Base-by-base conservation (phyloP, 75 land plant species). In the Adiantum capillusveneris region DNA sequence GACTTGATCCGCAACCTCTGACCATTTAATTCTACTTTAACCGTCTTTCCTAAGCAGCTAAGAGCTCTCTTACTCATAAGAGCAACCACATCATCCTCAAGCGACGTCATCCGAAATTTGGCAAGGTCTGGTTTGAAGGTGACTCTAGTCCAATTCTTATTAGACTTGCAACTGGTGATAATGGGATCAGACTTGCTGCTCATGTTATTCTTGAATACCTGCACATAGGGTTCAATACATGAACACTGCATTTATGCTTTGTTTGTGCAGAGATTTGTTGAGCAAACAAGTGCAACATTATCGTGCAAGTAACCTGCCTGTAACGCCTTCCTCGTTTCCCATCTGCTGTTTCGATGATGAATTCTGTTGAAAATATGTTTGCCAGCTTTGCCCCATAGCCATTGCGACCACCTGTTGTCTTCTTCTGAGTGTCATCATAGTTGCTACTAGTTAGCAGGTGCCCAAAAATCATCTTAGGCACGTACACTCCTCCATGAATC, bases 351-450 rank as follows among this genome's bases (percentile, higher is more conserved):
- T 95, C 85, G 22, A 95, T 95, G 22, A 78, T 65, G 46, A 95
- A 95, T 72, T 95, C 97, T 1, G 96, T 84, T 1, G 97, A 92
- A 65, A 92, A 92, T 11, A 92, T 88, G 68, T 92, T 92, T 0
- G 97, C 74, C 13, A 92, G 84, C 79, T 79, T 77, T 0, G 88
- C 76, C n/a, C 88, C 88, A 50, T 85, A 95, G 2, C 99, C 99
- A 36, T 95, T 95, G 51, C 99, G 70, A 36, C 96, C 99, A 17
- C 99, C 96, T 1, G 99, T 95, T 6, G 97, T 95, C 75, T 95
- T 95, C 79, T 95, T 90, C 67, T 64, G 80, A 25, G 68, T 59
- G 46, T 95, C 99, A 69, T 95, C 87, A 44, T 95, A 95, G 58
- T 95, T 95, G 59, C 99, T 95, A 34, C 92, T 90, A 2, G 97